Percentiles rank a stretch among this genome's conserved stretches.
Conservation (phyloP, 2,329 filamentous ascomycete genomes). For the Penicillium sp. region DNA sequence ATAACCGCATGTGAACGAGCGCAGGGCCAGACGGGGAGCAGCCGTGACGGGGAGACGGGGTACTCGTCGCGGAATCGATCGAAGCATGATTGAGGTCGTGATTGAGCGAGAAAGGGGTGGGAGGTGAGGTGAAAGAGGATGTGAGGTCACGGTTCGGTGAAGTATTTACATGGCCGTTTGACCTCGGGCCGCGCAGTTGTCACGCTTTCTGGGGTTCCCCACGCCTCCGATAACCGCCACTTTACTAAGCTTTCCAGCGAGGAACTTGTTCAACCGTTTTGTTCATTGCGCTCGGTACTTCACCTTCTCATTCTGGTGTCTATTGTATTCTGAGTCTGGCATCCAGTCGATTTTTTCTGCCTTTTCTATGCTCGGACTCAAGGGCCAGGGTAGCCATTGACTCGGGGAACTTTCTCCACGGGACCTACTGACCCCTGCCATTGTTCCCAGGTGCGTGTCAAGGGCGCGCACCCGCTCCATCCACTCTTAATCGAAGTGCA, state of each 20-base stretch:
- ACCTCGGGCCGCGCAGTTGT: constrained; percentile 10
- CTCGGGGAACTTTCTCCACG: background rate
- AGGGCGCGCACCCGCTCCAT: background rate
- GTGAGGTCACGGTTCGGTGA: background rate
- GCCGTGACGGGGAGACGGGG: constrained; percentile 32
- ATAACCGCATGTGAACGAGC: constrained; percentile 39
- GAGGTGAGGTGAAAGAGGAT: background rate
- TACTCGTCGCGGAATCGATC: constrained; percentile 35
- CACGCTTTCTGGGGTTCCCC: constrained; percentile 7
- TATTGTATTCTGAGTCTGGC: background rate
- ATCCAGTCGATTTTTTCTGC: too few species aligned
- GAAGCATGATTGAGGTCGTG: constrained; percentile 30
- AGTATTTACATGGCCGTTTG: background rate
- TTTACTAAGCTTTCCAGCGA: constrained; percentile 4
- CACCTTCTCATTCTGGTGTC: background rate
- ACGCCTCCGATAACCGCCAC: constrained; percentile 11
- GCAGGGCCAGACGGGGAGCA: constrained; percentile 27
- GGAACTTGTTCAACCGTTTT: background rate
- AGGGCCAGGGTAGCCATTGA: background rate
- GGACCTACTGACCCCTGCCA: background rate
- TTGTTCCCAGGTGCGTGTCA: background rate
- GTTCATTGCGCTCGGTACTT: background rate
- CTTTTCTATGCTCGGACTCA: background rate
- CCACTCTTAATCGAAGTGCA: background rate
- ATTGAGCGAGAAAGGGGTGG: background rate